Evolutionary conservation across 306 rosid species (phyloP), one percentile per base, ranked within the genome.

Genomic region (Vigna hirtella): DNA sequence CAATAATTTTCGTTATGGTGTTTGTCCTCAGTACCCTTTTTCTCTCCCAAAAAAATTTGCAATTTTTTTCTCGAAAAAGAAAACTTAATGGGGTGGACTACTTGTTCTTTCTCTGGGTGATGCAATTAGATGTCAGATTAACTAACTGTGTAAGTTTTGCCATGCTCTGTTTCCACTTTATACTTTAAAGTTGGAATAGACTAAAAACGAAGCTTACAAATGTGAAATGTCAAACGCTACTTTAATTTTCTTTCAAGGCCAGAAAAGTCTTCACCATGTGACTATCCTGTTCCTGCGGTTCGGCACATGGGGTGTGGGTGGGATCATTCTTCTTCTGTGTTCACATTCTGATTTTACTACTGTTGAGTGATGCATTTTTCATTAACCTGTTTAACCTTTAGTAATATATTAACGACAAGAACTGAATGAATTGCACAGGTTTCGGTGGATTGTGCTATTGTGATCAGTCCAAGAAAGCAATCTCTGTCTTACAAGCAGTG

Each of bases 391-490:
- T 75, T 57, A 17, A 32, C 1, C 45, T 67, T 42, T 66, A 42
- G 10, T 30, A 56, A 52, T 47, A 12, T 59, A 82, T 78, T 80
- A 63, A 73, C 58, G 40, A 57, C n/a, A 5, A 78, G 71, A 73
- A 66, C 34, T 76, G 20, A 58, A 82, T 10, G 20, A 58, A 82
- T 10, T 85, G 43, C 61, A 74, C 96, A 95, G 98, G 98, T 93
- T 0, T 95, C 97, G 1, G 98, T 92, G 91, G 95, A 95, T 87
- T 95, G 98, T 86, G 94, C 93, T 11, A 88, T 95, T 52, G 98
- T 84, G 81, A 91, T 92, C 72, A 95, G 98, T 88, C 98, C 98
- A 86, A 95, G 87, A 88, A 92, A 95, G 85, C 97, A 92, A 79
- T 85, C 97, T 70, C 92, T 95, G 14, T 89, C 93, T 49, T 83